Percentiles rank a stretch among this genome's conserved stretches.
Conservation (phyloP, 1,139 yeast species). For the Diutina neorugosa region DNA sequence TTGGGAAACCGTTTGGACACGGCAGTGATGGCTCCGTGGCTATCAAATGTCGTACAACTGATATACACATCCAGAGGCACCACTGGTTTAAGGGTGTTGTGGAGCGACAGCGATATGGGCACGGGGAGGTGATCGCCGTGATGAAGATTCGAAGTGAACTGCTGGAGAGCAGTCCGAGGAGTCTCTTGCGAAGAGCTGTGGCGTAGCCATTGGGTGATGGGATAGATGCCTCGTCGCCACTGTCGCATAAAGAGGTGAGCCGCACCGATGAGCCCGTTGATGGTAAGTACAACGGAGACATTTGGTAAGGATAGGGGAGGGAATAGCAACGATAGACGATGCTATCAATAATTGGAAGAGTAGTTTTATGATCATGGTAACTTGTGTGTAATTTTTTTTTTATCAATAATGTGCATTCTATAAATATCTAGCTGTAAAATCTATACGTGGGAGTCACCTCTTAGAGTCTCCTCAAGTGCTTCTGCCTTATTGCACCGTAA, state of each 20-base stretch:
- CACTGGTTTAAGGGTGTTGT: constrained; percentile 31
- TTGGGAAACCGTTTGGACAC: constrained; percentile 73
- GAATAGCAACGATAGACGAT: no score
- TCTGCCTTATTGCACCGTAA: no score
- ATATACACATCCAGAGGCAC: constrained; percentile 47
- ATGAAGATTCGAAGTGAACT: neutral
- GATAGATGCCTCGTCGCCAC: neutral
- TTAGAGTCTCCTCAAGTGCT: no score
- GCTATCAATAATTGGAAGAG: no score
- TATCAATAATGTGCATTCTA: no score
- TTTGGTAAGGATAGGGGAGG: no score
- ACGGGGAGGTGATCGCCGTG: neutral
- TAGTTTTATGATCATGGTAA: no score
- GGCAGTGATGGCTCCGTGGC: constrained; percentile 56
- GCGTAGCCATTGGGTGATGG: neutral
- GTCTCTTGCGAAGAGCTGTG: neutral
- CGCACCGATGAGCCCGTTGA: neutral
- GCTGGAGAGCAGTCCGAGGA: neutral
- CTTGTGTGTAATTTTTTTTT: no score
- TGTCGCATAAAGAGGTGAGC: neutral
- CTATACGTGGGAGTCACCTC: no score
- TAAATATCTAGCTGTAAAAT: no score
- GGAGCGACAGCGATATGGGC: neutral
- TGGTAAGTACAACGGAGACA: no score
- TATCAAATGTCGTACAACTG: constrained; percentile 65